Base-by-base conservation (phyloP, 1,284 basidiomycete genomes). In the Fistulina hepatica region DNA sequence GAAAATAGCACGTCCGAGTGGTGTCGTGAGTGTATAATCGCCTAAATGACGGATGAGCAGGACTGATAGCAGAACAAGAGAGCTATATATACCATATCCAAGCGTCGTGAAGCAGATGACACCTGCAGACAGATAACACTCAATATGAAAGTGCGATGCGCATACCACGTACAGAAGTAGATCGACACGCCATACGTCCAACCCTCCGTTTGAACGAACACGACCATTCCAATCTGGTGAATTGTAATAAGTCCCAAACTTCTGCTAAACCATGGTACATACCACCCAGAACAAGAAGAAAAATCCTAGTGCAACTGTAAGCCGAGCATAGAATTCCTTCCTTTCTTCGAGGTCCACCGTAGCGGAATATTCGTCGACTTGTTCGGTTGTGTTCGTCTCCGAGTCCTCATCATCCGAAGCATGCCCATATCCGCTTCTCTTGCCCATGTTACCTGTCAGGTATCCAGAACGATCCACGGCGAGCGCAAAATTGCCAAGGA, bases 1-100 rank as follows among this genome's bases (percentile, higher is more conserved):
- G 54, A 91, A 90, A 33, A 90, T 67, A 5, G 78, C 74, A 17
- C 82, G 69, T 3, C 85, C 85, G 5, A 77, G 71, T 10, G 76
- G 69, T 1, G 78, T 76, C 27, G 56, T 53, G 0, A 81, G 81
- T 0, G 67, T 52, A 22, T 67, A 63, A 47, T 88, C 82, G 6
- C 83, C 65, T 64, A 36, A 13, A 17, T 8, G 21, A 9, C 36
- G 11, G 2, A 22, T 6, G 30, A 16, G 17, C 22, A 7, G n/a
- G 9, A 30, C n/a, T 21, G 26, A 13, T 15, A 36, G 13, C 4
- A 17, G 8, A 24, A 13, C 33, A 20, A 24, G 21, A 21, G 15
- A 13, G 16, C 25, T 2, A n/a, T 34, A 42, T 48, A 19, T 47
- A 61, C 64, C 81, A 49, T 79, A 85, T 3, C 83, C 81, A 16